phyloP scores from a whole-genome alignment of 2,329 filamentous ascomycete species.

The Penicillium sp. region DNA sequence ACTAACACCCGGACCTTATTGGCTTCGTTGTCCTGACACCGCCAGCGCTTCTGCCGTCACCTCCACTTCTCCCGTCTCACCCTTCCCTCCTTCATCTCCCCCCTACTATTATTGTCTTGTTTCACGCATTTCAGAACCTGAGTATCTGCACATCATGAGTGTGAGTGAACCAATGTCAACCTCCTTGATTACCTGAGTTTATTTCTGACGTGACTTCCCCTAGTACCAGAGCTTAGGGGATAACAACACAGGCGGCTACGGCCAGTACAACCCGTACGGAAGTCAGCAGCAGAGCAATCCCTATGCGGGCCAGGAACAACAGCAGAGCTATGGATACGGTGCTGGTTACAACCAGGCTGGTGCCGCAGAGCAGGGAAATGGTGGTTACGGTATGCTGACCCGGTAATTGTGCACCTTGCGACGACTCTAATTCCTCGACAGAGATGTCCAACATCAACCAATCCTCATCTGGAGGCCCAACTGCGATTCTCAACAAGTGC shows the following conservation, averaged over 20 bases:
- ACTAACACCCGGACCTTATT: conserved; percentile 7
- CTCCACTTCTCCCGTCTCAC: conserved; percentile 24
- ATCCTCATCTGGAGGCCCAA: conserved; percentile 54
- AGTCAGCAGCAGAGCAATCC: conserved; percentile 29
- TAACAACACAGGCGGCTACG: conserved; percentile 43
- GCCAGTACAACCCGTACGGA: conserved; percentile 55
- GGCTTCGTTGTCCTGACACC: conserved; percentile 11
- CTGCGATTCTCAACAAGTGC: conserved; percentile 80
- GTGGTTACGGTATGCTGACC: conserved; percentile 33
- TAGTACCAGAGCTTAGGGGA: conserved; percentile 30
- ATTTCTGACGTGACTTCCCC: conserved; percentile 12
- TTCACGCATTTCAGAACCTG: background rate
- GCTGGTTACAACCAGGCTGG: conserved; percentile 28
- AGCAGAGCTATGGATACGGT: conserved; percentile 22
- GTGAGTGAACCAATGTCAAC: conserved; percentile 41
- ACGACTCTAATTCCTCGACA: conserved; percentile 20
- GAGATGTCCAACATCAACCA: conserved; percentile 42
- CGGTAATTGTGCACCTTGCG: conserved; percentile 7
- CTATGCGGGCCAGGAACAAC: conserved; percentile 28
- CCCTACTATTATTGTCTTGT: background rate
- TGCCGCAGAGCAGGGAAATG: conserved; percentile 33
- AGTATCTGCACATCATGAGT: conserved; percentile 43
- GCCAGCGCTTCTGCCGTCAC: conserved; percentile 17
- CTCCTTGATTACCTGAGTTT: background rate
- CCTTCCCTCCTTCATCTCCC: conserved; percentile 14